Evolutionary conservation across 345 rosid genomes (phyloP).

Genomic region (Cardiospermum halicacabum): DNA sequence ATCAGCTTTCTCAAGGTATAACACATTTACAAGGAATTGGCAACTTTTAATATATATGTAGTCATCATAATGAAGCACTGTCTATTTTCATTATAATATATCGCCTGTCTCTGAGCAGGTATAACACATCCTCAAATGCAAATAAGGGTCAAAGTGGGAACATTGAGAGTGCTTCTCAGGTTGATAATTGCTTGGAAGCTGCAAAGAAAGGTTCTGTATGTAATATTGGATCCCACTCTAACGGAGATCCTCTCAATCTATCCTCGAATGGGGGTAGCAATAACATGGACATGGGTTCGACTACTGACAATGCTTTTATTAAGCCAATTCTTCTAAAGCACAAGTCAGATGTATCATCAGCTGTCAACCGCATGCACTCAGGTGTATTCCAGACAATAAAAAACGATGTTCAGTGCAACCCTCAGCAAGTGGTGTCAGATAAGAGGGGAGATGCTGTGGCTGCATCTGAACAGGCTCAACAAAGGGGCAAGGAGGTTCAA

Average conservation of each 20-base stretch:
- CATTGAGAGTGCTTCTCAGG: conserved; percentile 24
- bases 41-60: background rate
- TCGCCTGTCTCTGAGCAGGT: conserved; percentile 28
- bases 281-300: conserved; percentile 46
- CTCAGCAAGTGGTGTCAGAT: conserved; percentile 20
- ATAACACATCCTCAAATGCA: conserved; percentile 33
- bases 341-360: conserved; percentile 33
- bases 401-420: conserved; percentile 17
- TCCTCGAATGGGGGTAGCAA: conserved; percentile 39
- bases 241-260: conserved; percentile 35
- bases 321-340: conserved; percentile 29
- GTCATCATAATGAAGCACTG: conserved; percentile 7
- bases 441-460: conserved; percentile 25
- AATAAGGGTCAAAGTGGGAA: conserved; percentile 27
- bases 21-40: background rate
- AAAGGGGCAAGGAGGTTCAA: conserved; percentile 23
- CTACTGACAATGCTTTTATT: conserved; percentile 29
- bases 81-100: conserved; percentile 1
- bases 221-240: conserved; percentile 27
- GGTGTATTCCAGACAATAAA: conserved; percentile 23
- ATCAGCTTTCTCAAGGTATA: conserved; percentile 57
- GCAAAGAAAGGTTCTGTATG: conserved; percentile 21
- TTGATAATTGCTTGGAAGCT: conserved; percentile 20
- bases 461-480: conserved; percentile 18
- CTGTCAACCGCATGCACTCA: conserved; percentile 25